Conservation (phyloP, 176 grass and related monocot genomes). For the Pontederia paniculata region DNA sequence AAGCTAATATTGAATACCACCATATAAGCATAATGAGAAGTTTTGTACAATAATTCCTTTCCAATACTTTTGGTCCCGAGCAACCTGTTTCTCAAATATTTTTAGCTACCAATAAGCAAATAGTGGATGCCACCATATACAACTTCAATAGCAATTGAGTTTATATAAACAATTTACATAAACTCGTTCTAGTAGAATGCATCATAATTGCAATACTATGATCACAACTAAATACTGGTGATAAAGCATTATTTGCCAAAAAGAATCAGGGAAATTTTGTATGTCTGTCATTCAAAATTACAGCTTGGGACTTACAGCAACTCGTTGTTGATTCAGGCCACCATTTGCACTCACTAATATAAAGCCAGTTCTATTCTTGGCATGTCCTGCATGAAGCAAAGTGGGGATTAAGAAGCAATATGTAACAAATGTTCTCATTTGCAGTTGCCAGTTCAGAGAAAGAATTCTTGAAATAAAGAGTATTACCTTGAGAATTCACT, state of each 20-base stretch:
- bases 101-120: too few species aligned
- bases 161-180: too few species aligned
- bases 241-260: too few species aligned
- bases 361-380: conserved; percentile 43
- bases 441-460: neutral
- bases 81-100: too few species aligned
- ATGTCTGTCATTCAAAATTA: neutral
- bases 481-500: conserved; percentile 30
- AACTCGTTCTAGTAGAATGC: too few species aligned
- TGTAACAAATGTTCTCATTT: neutral
- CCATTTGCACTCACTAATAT: conserved; percentile 83
- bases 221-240: neutral
- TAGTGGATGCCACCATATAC: too few species aligned
- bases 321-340: conserved; percentile 82
- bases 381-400: conserved; percentile 27
- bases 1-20: too few species aligned
- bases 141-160: too few species aligned
- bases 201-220: too few species aligned
- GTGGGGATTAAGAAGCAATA: neutral
- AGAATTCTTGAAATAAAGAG: neutral
- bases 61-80: too few species aligned
- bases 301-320: conserved; percentile 47
- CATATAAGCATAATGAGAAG: conserved; percentile 3
- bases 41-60: too few species aligned
- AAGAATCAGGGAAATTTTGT: too few species aligned